Evolutionary conservation across 2,329 filamentous ascomycete genomes (phyloP).

Genomic region (Gyromitra esculenta): DNA sequence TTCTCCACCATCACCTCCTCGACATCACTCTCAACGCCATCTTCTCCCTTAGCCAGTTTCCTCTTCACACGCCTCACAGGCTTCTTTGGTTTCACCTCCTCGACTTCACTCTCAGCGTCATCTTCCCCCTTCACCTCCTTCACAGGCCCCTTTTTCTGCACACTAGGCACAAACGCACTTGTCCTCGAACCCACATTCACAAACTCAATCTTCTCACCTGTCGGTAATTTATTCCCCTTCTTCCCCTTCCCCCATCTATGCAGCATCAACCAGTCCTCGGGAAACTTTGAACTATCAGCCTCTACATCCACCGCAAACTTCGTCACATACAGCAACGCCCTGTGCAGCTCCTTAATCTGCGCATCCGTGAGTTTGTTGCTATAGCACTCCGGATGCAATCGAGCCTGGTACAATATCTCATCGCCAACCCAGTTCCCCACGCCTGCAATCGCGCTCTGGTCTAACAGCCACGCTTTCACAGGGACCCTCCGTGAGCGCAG

Average conservation of each 20-base stretch:
- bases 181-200: slow-evolving; percentile 91
- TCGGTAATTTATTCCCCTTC: slow-evolving; percentile 77
- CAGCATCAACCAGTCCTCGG: slow-evolving; percentile 86
- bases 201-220: slow-evolving; percentile 83
- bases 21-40: background rate
- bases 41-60: background rate
- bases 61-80: background rate
- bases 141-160: slow-evolving; percentile 80
- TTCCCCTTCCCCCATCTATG: slow-evolving; percentile 90
- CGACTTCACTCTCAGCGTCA: slow-evolving; percentile 45
- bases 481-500: slow-evolving; percentile 81
- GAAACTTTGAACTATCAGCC: slow-evolving; percentile 84
- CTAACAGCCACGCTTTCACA: slow-evolving; percentile 85
- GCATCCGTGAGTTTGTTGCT: slow-evolving; percentile 79
- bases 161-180: slow-evolving; percentile 82
- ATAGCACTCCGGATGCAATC: slow-evolving; percentile 91
- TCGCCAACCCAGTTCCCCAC: slow-evolving; percentile 98
- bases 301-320: slow-evolving; percentile 79
- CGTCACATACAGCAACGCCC: slow-evolving; percentile 80
- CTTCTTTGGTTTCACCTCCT: background rate
- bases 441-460: slow-evolving; percentile 88
- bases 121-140: slow-evolving; percentile 61
- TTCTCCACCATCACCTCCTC: background rate
- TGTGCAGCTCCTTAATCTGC: slow-evolving; percentile 77
- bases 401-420: slow-evolving; percentile 89